Conservation (phyloP, 306 rosid genomes). For the Sechiopsis laciniata region DNA sequence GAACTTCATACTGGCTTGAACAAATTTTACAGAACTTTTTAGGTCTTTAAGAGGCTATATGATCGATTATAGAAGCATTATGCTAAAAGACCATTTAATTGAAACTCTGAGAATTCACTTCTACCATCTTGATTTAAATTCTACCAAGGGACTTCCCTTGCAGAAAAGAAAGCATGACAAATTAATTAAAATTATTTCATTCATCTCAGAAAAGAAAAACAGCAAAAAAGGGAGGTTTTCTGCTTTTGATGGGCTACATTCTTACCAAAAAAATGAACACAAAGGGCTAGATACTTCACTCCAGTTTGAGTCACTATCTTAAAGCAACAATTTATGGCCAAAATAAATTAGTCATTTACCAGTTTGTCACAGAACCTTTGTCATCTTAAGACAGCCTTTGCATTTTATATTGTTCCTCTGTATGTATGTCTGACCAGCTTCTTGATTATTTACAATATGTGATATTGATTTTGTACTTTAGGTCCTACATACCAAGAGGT, state of each 20-base stretch:
- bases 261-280: background rate
- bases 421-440: conserved; percentile 16
- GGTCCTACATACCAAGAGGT: conserved; percentile 88
- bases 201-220: background rate
- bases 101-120: background rate
- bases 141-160: background rate
- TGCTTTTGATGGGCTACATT: background rate
- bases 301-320: too few relatives aligned
- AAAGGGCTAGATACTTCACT: background rate
- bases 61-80: background rate
- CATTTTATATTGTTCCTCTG: conserved; percentile 11
- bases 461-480: conserved; percentile 29
- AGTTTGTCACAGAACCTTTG: background rate
- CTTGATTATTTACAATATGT: conserved; percentile 19
- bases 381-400: background rate
- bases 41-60: background rate
- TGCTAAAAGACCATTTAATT: conserved; percentile 2
- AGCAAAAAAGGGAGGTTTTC: background rate
- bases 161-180: background rate
- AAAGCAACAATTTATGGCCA: background rate
- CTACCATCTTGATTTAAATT: background rate
- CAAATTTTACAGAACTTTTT: background rate
- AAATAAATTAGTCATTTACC: background rate
- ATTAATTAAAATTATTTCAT: background rate
- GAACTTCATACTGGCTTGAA: background rate